Base-by-base conservation (phyloP, 805 yeast species). In the Metschnikowia hibisci region DNA sequence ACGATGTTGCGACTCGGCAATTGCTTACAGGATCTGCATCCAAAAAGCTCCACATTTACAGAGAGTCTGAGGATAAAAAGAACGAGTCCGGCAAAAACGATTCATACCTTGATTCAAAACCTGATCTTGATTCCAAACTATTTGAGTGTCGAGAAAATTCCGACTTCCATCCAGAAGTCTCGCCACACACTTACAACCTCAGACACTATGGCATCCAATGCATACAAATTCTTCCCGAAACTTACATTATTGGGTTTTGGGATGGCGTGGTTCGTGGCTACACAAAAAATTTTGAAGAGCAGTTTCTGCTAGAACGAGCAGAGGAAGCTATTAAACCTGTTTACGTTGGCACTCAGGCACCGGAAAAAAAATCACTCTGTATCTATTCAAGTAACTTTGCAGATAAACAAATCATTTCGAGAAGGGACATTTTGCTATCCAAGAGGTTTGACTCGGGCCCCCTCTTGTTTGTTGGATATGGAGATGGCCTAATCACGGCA, bases 401-500 rank as follows among this genome's bases (percentile, higher is more conserved):
- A 15, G 23, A 22, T 12, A 11, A 12, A 13, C 25, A 22, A 6
- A 20, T 22, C 14, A 32, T 28, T 18, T 37, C 50, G 16, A 34
- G 46, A 15, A 44, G 39, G 22, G 38, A 27, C 11, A 32, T 12
- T 28, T 32, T 43, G 14, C 50, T 47, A 6, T 51, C 52, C 23
- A 41, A 51, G 6, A 34, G 33, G 13, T 26, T 35, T n/a, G 46
- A 56, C 0, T 26, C 33, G 3, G 51, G 46, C 2, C 47, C 54
- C 11, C 59, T 71, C 54, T 47, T 78, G 1, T 73, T 78, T 4
- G 68, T 71, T 1, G 84, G 79, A 0, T 79, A 74, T 36, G 77
- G 74, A 39, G 83, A 80, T 48, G 83, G 84, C 2, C 64, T 78
- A 3, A 63, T 80, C 2, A 66, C 65, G 10, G 57, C 76, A 9